Base-by-base conservation (phyloP, 2,329 filamentous ascomycete species). In the Verticillium klebahnii region DNA sequence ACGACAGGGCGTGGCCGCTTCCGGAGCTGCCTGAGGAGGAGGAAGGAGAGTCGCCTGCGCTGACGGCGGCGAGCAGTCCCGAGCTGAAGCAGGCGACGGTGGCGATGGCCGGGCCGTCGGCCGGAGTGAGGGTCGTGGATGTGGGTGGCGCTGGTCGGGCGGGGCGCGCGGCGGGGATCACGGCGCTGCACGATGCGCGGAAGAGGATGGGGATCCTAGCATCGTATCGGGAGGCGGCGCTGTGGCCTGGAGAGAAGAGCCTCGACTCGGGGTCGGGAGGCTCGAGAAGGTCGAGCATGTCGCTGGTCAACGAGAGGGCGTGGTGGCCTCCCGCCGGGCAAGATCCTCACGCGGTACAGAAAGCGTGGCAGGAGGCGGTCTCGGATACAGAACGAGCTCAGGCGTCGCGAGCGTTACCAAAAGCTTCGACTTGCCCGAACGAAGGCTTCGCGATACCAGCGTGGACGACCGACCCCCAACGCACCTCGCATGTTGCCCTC, bases 41-140 rank as follows among this genome's bases (percentile, higher is more conserved):
- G 54, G 54, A 56, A 6, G 15, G 4, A 5, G 5, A 2, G 5
- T 34, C 14, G 11, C 23, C 54, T 7, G 1, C 6, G 14, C 19
- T 8, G 54, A 32, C 15, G 54, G 29, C 19, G 5, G 31, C 9
- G 17, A 56, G 25, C 15, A 32, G 17, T 56, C 25, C 31, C 29
- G 59, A 64, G 11, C 34, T 64, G 29, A 57, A 62, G 31, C 59
- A 65, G 55, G 63, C 63, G 40, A 57, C 58, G 4, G 60, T 65
- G 25, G 62, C 63, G 12, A 58, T 62, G 56, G 62, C 63, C 7
- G 64, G 62, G 12, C 59, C 62, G 5, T 62, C 62, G 25, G 63
- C 60, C 2, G 60, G 61, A 17, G 57, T 57, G 3, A 64, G 34
- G 19, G 56, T 65, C 15, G 62, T 65, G 58, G 62, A 64, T 34